Evolutionary conservation across 495 filamentous ascomycete genomes (phyloP).

Genomic region (Pyrenopolyporus hunteri): DNA sequence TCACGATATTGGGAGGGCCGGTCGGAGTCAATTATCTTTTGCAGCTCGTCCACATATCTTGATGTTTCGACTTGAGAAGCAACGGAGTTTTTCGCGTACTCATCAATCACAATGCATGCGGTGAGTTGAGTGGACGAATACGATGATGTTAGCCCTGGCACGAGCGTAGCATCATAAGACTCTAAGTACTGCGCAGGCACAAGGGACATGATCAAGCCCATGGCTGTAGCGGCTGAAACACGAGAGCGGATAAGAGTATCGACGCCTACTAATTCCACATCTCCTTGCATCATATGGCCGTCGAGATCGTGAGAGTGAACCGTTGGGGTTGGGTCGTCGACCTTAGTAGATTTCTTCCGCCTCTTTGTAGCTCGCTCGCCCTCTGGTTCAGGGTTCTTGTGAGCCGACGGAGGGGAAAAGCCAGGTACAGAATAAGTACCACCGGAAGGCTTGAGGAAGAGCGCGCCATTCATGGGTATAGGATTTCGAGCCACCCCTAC

Average conservation of each 20-base stretch:
- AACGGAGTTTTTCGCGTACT: slow-evolving; percentile 72
- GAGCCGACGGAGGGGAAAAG: slow-evolving; percentile 51
- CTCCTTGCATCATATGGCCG: slow-evolving; percentile 95
- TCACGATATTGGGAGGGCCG: slow-evolving; percentile 85
- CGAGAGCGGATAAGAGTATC: slow-evolving; percentile 89
- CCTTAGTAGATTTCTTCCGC: slow-evolving; percentile 81
- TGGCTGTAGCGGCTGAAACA: slow-evolving; percentile 80
- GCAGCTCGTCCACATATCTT: slow-evolving; percentile 63
- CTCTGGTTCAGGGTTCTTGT: slow-evolving; percentile 67
- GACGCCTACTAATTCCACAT: slow-evolving; percentile 89
- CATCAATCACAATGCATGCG: slow-evolving; percentile 83
- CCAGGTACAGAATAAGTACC: slow-evolving; percentile 68
- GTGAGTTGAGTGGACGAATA: slow-evolving; percentile 86
- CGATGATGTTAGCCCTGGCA: slow-evolving; percentile 68
- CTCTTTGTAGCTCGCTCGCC: slow-evolving; percentile 65
- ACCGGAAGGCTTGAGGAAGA: slow-evolving; percentile 96
- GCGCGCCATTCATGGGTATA: slow-evolving; percentile 82
- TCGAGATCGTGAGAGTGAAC: slow-evolving; percentile 88
- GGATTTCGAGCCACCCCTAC: slow-evolving; percentile 90
- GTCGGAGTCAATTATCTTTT: slow-evolving; percentile 76
- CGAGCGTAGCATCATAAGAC: slow-evolving; percentile 62
- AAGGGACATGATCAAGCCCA: slow-evolving; percentile 74
- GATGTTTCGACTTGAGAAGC: slow-evolving; percentile 49
- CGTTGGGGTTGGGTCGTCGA: slow-evolving; percentile 66
- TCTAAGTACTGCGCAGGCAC: slow-evolving; percentile 58